Evolutionary conservation across 2,329 filamentous ascomycete genomes (phyloP).

Genomic region (Clathrospora elynae): DNA sequence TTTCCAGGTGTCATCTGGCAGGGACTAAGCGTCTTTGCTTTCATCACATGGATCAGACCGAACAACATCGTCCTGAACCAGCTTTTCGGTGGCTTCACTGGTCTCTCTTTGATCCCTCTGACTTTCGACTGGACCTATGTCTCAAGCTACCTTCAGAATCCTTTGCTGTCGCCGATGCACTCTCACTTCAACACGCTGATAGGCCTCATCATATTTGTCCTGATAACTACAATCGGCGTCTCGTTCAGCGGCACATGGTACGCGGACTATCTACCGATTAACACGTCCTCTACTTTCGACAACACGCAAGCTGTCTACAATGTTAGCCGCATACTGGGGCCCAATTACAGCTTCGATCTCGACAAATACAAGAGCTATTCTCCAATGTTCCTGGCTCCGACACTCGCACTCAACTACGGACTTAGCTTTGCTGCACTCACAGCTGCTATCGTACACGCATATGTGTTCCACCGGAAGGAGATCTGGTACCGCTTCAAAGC

Average conservation of each 20-base stretch:
- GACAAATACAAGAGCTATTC: conserved; percentile 67
- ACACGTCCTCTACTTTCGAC: conserved; percentile 72
- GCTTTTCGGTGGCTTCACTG: conserved; percentile 32
- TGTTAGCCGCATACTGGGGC: conserved; percentile 65
- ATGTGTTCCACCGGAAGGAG: conserved; percentile 67
- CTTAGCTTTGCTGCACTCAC: conserved; percentile 74
- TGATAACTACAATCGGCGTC: conserved; percentile 63
- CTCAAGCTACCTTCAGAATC: conserved; percentile 14
- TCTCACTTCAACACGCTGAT: conserved; percentile 75
- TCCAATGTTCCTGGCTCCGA: conserved; percentile 67
- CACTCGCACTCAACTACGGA: conserved; percentile 57
- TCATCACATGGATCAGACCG: conserved; percentile 35
- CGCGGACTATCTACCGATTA: conserved; percentile 53
- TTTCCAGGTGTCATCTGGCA: conserved; percentile 31
- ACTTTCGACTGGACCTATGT: conserved; percentile 37
- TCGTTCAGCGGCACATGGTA: conserved; percentile 72
- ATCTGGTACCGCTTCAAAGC: conserved; percentile 68
- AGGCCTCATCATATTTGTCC: conserved; percentile 63
- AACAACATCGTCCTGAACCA: conserved; percentile 36
- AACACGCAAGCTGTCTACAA: conserved; percentile 70
- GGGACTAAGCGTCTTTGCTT: conserved; percentile 26
- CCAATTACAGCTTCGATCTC: conserved; percentile 66
- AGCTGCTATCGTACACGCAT: conserved; percentile 65
- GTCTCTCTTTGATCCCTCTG: conserved; percentile 29
- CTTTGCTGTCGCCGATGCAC: conserved; percentile 27